Evolutionary conservation across 2,329 filamentous ascomycete genomes (phyloP), one percentile per base, ranked within the genome.

Genomic region (Ophiostoma angusticollis): DNA sequence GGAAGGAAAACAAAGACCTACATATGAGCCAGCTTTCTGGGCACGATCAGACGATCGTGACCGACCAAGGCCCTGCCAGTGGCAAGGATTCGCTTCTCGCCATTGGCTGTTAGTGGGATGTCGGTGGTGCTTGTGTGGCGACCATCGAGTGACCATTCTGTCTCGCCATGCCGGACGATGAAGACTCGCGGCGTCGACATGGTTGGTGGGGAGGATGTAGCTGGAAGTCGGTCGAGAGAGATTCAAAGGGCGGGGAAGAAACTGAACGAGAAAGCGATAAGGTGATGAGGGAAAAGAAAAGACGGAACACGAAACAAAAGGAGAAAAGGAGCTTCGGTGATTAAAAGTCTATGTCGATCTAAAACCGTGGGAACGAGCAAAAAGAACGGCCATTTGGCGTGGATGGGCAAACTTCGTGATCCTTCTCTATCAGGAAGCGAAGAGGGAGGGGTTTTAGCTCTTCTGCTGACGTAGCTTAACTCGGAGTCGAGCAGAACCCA

Each of bases 81-180:
- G 2, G 80, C 78, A 42, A 63, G 65, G 42, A 87, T 72, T 44
- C 82, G 71, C 57, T 75, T 82, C 65, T 86, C 82, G 37, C 89
- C 89, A 54, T 84, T 81, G 36, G 69, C 62, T 1, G 87, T 95
- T 27, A 95, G 67, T 1, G 85, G 79, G 4, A 96, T 82, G 53
- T 96, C 87, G n/a, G 82, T 83, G 21, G 66, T 70, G 37, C 86
- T 82, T 0, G 89, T 96, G 61, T 95, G 84, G 37, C 77, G 72
- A 40, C 85, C 87, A 49, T 80, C 80, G 34, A 93, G 74, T 5
- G 84, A 93, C 87, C 87, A 96, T 65, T 93, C 85, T 4, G 87
- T 96, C 64, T 95, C 85, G 61, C 87, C 89, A 55, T 95, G 87
- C 50, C 87, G 84, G 56, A 86, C 64, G 49, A 91, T 74, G 64